phyloP scores from a whole-genome alignment of 257 asterid genomes.

The Paraleonurus japonicus region DNA sequence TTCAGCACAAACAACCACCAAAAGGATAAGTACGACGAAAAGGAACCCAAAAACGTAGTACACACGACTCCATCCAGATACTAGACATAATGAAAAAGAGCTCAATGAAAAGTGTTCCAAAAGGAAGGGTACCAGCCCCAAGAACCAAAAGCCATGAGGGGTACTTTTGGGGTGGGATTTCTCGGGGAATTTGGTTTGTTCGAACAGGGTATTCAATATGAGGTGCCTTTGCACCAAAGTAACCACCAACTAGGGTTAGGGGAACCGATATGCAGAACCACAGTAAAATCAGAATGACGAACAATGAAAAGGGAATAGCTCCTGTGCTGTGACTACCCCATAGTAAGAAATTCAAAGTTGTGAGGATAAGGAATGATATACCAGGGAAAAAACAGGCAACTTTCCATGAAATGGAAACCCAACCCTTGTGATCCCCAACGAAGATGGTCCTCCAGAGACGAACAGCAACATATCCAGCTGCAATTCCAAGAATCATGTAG shows the following conservation, averaged over 20 bases:
- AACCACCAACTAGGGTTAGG: conserved; percentile 77
- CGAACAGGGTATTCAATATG: conserved; percentile 78
- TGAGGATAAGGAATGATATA: conserved; percentile 60
- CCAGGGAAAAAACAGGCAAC: conserved; percentile 87
- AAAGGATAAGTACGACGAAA: conserved; percentile 57
- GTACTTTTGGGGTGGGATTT: conserved; percentile 77
- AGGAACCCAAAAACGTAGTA: conserved; percentile 87
- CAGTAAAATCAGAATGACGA: conserved; percentile 63
- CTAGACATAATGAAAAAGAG: conserved; percentile 90
- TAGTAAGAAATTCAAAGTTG: conserved; percentile 64
- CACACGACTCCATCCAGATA: conserved; percentile 89
- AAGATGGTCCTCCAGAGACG: conserved; percentile 79
- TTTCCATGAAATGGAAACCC: conserved; percentile 76
- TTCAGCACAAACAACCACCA: conserved; percentile 84
- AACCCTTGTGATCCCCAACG: conserved; percentile 68
- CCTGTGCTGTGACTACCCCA: conserved; percentile 92
- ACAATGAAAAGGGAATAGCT: conserved; percentile 80
- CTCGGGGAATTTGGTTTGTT: conserved; percentile 81
- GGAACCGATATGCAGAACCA: conserved; percentile 92
- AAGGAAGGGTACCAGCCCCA: conserved; percentile 90
- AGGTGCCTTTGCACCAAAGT: conserved; percentile 76
- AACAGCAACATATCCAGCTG: conserved; percentile 81
- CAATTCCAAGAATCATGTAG: conserved; percentile 74
- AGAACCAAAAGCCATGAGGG: conserved; percentile 87
- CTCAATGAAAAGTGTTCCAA: conserved; percentile 88